Evolutionary conservation across 805 yeast genomes (phyloP).

Genomic region (Starmerella scarabaei): DNA sequence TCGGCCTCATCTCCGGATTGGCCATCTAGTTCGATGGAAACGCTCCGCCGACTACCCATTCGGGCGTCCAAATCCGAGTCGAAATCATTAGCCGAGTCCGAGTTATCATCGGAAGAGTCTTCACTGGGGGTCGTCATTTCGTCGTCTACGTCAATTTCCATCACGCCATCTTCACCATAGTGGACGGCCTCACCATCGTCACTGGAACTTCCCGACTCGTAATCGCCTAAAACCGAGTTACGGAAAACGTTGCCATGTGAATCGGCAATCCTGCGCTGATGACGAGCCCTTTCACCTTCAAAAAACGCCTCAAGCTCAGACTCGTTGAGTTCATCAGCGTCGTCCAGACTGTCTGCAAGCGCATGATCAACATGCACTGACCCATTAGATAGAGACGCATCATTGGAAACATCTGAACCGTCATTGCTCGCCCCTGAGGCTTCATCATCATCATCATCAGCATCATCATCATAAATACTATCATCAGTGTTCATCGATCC

Average conservation of each 20-base stretch:
- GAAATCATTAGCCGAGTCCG: neutral
- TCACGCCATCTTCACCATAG: neutral
- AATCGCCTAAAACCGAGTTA: conserved; percentile 90
- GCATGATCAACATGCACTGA: too few species aligned
- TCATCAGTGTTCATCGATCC: too few species aligned
- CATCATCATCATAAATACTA: too few species aligned
- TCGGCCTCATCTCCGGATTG: neutral
- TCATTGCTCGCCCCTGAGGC: too few species aligned
- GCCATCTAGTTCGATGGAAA: too few species aligned
- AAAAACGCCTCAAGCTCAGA: neutral
- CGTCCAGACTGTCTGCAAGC: too few species aligned
- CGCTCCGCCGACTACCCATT: too few species aligned
- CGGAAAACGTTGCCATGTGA: conserved; percentile 41
- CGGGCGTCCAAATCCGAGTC: neutral
- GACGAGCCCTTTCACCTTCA: neutral
- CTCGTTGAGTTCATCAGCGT: too few species aligned
- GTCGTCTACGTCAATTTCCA: neutral
- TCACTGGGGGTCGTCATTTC: neutral
- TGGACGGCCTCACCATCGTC: neutral
- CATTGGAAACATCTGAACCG: too few species aligned
- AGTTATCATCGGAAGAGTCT: neutral
- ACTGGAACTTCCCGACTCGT: conserved; percentile 45
- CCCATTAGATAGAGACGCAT: too few species aligned
- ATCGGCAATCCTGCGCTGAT: neutral
- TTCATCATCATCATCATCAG: too few species aligned